Conservation (phyloP, 768 basidiomycete genomes). For the Chalciporus chontae region DNA sequence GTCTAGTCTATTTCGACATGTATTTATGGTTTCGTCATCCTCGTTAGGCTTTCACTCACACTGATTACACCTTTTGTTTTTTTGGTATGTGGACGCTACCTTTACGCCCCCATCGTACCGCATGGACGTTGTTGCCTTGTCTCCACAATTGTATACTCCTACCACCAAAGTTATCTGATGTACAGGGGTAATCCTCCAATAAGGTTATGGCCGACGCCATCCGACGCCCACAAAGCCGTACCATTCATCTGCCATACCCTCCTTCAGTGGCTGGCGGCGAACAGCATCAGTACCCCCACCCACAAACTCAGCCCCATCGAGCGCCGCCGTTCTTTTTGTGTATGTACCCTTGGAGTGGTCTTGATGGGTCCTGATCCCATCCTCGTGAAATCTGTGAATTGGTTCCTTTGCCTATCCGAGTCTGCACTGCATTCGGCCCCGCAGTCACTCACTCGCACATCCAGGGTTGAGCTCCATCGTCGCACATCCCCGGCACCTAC, state of each 20-base stretch:
- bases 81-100: background rate
- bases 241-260: background rate
- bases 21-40: slow-evolving; percentile 10
- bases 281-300: background rate
- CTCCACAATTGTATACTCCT: background rate
- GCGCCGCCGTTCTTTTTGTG: background rate
- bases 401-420: too few relatives aligned
- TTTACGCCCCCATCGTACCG: too few relatives aligned
- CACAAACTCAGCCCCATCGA: background rate
- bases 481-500: background rate
- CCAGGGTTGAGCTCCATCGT: background rate
- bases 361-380: background rate
- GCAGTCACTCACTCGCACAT: background rate
- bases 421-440: background rate
- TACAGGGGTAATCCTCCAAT: background rate
- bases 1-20: slow-evolving; percentile 5
- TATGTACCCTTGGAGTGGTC: background rate
- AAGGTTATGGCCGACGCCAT: background rate
- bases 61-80: slow-evolving; percentile 1
- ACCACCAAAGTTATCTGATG: background rate
- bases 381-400: background rate
- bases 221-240: background rate
- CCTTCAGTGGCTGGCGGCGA: background rate
- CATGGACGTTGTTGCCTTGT: background rate
- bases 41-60: slow-evolving; percentile 1